These are phyloP conservation scores for Pseudopyricularia cyperi DNA, from an alignment of 2,329 filamentous ascomycete species.

Conservation along the genomic window DNA sequence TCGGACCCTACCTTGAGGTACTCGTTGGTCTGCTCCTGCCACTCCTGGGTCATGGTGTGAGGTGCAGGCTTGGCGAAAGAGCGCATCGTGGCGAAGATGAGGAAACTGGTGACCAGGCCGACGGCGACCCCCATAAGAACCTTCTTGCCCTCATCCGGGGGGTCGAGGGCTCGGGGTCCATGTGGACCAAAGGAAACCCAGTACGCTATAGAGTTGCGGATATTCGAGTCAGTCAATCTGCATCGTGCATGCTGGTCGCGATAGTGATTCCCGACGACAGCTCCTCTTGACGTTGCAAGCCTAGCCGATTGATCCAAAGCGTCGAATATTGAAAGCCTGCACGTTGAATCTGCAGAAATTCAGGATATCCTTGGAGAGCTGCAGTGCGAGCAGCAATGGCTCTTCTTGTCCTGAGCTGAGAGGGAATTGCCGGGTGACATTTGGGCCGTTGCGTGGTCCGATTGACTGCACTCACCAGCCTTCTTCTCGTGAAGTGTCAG, in stretches of 20 bases:
- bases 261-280: neutral
- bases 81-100: constrained; percentile 61
- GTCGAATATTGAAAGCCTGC: neutral
- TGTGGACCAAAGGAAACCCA: constrained; percentile 98
- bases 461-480: constrained; percentile 60
- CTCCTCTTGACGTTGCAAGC: neutral
- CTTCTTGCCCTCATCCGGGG: constrained; percentile 74
- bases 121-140: constrained; percentile 60
- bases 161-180: constrained; percentile 71
- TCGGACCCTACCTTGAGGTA: constrained; percentile 66
- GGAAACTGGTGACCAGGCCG: constrained; percentile 53
- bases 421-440: neutral
- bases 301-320: neutral
- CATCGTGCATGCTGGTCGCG: neutral
- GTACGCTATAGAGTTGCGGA: constrained; percentile 56
- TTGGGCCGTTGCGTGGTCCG: neutral
- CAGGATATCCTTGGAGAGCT: too few species aligned
- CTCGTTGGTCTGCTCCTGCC: constrained; percentile 91
- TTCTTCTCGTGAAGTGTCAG: constrained; percentile 97
- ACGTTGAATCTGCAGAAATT: neutral
- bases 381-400: neutral
- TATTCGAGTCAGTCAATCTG: constrained; percentile 21
- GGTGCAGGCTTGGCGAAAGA: constrained; percentile 60
- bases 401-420: neutral
- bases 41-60: constrained; percentile 90